A percentile compares a stretch with the other conserved stretches of the same genome.
Evolutionary conservation across 2,329 filamentous ascomycete species (phyloP).

Genomic region (Calcarisporium arbuscula): DNA sequence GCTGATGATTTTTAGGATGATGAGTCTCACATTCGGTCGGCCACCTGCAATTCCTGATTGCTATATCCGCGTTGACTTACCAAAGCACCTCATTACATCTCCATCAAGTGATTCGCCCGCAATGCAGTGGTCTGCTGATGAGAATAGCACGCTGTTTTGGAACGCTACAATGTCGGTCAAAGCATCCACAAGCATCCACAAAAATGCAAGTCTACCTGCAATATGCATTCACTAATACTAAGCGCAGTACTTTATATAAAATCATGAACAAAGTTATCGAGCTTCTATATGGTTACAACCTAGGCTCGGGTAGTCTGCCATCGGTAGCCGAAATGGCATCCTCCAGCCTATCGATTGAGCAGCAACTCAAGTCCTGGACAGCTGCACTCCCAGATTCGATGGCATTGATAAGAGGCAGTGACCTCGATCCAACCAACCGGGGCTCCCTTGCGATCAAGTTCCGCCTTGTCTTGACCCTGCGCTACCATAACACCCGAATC

Average conservation of each 20-base stretch:
- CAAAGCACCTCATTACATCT: not conserved
- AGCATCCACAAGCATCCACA: not conserved
- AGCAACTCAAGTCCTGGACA: constrained; percentile 1
- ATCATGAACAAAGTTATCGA: no score
- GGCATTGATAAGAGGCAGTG: no score
- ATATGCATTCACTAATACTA: no score
- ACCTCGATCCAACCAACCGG: no score
- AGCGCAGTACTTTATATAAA: no score
- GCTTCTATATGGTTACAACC: constrained; percentile 5
- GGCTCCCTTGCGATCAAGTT: no score
- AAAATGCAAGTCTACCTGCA: not conserved
- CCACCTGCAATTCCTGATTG: constrained; percentile 4
- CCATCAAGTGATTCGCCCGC: not conserved
- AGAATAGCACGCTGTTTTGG: no score
- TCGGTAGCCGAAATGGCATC: constrained; percentile 1
- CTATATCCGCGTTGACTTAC: constrained; percentile 1
- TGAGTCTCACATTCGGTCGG: constrained; percentile 5
- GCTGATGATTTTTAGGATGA: not conserved
- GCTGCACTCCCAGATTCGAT: no score
- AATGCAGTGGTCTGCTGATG: no score
- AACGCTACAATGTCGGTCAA: constrained; percentile 2
- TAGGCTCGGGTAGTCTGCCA: constrained; percentile 1
- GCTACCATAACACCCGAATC: constrained; percentile 2
- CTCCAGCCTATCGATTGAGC: constrained; percentile 4
- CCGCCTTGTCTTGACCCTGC: constrained; percentile 1